A percentile compares a stretch with the other conserved stretches of the same genome.
phyloP scores from a whole-genome alignment of 805 yeast species.

The Blastobotrys muscicola region DNA sequence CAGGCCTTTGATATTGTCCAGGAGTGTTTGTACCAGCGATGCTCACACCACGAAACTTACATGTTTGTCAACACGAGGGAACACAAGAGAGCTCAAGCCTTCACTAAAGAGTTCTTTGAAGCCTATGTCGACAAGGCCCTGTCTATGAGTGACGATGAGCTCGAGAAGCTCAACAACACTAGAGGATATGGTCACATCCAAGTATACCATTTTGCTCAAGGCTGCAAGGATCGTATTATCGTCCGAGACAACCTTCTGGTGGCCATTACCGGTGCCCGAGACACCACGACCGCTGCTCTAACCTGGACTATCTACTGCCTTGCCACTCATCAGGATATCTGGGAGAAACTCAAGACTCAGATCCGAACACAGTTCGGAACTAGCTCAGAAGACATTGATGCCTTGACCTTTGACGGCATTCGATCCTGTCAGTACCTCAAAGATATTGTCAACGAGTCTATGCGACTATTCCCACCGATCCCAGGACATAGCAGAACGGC shows the following conservation, averaged over 20 bases:
- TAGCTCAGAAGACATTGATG: constrained; percentile 20
- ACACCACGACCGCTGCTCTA: constrained; percentile 41
- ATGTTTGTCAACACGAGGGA: constrained; percentile 14
- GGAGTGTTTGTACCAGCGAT: neutral
- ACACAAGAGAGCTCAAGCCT: constrained; percentile 26
- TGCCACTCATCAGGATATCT: constrained; percentile 33
- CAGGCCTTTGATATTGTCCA: neutral
- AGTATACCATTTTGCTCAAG: constrained; percentile 32
- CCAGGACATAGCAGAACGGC: constrained; percentile 38
- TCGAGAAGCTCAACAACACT: constrained; percentile 24
- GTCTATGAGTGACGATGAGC: constrained; percentile 7
- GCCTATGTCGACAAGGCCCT: constrained; percentile 35
- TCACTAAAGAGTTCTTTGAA: constrained; percentile 30
- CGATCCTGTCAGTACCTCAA: constrained; percentile 36
- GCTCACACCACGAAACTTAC: constrained; percentile 4
- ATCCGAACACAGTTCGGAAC: constrained; percentile 15
- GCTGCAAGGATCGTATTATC: constrained; percentile 19
- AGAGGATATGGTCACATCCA: constrained; percentile 31
- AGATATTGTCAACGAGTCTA: constrained; percentile 35
- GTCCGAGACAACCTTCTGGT: constrained; percentile 37
- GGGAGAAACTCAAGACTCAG: constrained; percentile 27
- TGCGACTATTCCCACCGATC: constrained; percentile 39
- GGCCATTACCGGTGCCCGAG: constrained; percentile 34
- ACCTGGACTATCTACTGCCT: constrained; percentile 35
- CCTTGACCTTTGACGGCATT: constrained; percentile 32